Evolutionary conservation across 1,284 basidiomycete genomes (phyloP).

Genomic region (Clitocybe nebularis): DNA sequence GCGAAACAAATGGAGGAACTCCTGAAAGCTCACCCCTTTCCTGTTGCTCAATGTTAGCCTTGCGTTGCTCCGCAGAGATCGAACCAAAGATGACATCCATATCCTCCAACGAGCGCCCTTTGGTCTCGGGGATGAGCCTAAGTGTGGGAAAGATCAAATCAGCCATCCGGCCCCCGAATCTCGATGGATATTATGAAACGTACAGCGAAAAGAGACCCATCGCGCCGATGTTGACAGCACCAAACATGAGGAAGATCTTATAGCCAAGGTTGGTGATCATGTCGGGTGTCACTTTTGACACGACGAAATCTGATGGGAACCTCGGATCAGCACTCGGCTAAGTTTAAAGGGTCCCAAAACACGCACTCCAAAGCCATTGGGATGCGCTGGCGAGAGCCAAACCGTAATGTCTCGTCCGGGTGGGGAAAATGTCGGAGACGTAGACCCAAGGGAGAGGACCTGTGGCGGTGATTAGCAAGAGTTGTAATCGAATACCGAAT

Average conservation of each 20-base stretch:
- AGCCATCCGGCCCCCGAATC: neutral
- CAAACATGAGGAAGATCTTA: slow-evolving; percentile 72
- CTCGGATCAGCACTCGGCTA: neutral
- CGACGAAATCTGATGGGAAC: slow-evolving; percentile 56
- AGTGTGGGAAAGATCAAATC: neutral
- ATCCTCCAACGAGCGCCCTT: slow-evolving; percentile 69
- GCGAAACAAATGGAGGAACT: neutral
- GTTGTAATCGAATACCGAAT: no score
- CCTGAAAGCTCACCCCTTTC: slow-evolving; percentile 41
- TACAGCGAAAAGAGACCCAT: slow-evolving; percentile 45
- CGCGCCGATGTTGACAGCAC: slow-evolving; percentile 53
- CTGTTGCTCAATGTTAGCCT: slow-evolving; percentile 47
- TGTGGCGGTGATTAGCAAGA: no score
- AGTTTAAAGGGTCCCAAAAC: neutral
- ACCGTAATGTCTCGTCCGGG: slow-evolving; percentile 75
- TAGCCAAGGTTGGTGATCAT: slow-evolving; percentile 58
- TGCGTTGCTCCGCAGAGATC: slow-evolving; percentile 54
- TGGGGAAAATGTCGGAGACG: slow-evolving; percentile 80
- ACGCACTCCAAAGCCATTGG: slow-evolving; percentile 75
- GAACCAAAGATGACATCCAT: slow-evolving; percentile 82
- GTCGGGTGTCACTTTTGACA: slow-evolving; percentile 68
- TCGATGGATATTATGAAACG: slow-evolving; percentile 14
- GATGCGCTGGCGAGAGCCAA: slow-evolving; percentile 65
- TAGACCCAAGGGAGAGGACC: slow-evolving; percentile 67
- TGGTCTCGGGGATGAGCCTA: slow-evolving; percentile 71